Percentiles rank a stretch among this genome's conserved stretches.
These are phyloP conservation scores for Aspergillus bombycis DNA, from an alignment of 2,329 filamentous ascomycete species.

Conservation along the genomic window DNA sequence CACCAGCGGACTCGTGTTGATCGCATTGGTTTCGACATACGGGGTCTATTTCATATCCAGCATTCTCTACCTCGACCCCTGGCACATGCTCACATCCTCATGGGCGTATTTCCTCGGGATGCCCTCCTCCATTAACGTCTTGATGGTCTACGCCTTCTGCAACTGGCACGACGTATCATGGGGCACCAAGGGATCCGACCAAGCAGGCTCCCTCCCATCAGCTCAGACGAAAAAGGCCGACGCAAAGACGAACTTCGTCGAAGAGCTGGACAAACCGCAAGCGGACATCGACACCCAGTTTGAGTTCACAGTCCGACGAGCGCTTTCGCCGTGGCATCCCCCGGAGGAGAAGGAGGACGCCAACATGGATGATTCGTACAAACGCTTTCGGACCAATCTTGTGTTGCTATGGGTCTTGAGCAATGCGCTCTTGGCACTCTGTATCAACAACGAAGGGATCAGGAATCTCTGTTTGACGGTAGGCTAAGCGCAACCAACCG, in stretches of 20 bases:
- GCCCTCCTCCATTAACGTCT: slow-evolving; percentile 98
- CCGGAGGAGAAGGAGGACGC: slow-evolving; percentile 75
- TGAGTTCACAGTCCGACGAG: slow-evolving; percentile 92
- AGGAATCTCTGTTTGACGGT: slow-evolving; percentile 83
- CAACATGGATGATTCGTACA: slow-evolving; percentile 89
- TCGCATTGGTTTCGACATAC: slow-evolving; percentile 90
- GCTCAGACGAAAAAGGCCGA: slow-evolving; percentile 82
- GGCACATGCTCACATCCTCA: slow-evolving; percentile 99
- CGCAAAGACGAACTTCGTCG: slow-evolving; percentile 80
- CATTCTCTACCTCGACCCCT: slow-evolving; percentile 96
- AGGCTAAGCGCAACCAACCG: slow-evolving; percentile 52
- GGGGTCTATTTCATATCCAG: slow-evolving; percentile 96
- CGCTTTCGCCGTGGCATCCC: slow-evolving; percentile 78
- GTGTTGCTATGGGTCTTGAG: slow-evolving; percentile 96
- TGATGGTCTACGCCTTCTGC: slow-evolving; percentile 99
- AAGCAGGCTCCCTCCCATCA: slow-evolving; percentile 90
- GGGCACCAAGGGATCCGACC: slow-evolving; percentile 99
- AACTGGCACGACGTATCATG: slow-evolving; percentile 99
- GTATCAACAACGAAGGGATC: slow-evolving; percentile 84
- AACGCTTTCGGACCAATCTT: slow-evolving; percentile 95
- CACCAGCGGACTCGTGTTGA: slow-evolving; percentile 87
- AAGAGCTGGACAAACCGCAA: slow-evolving; percentile 95
- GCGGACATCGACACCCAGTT: slow-evolving; percentile 98
- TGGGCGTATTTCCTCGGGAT: slow-evolving; percentile 68
- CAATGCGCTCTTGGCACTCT: slow-evolving; percentile 74